phyloP scores from a whole-genome alignment of 345 rosid genomes.

The Fremontodendron californicum region DNA sequence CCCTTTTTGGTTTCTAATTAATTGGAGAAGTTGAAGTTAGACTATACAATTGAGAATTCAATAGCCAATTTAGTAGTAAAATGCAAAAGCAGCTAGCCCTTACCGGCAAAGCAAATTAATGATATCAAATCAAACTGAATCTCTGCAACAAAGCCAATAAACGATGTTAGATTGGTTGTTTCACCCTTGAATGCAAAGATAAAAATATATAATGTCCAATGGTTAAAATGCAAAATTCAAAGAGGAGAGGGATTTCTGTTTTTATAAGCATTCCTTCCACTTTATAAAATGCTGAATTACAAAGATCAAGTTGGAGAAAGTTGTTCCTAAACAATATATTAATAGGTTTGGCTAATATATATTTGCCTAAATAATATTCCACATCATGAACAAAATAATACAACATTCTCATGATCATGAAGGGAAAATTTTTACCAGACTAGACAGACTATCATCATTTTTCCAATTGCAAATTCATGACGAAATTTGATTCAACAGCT shows the following conservation, averaged over 20 bases:
- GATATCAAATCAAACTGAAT: not conserved
- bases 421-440: not conserved
- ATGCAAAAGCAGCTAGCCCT: not conserved
- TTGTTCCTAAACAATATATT: not conserved
- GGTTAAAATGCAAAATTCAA: not conserved
- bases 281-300: not conserved
- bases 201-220: not conserved
- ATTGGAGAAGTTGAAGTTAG: too few species aligned
- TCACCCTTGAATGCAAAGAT: not conserved
- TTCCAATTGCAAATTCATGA: slow-evolving; percentile 7
- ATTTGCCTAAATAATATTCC: not conserved
- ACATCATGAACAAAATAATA: not conserved
- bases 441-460: not conserved
- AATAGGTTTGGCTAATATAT: not conserved
- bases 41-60: not conserved
- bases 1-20: not conserved
- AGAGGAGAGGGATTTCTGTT: not conserved
- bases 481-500: slow-evolving; percentile 18
- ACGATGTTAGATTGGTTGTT: not conserved
- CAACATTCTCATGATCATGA: not conserved
- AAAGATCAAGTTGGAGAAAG: not conserved
- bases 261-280: not conserved
- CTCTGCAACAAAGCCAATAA: not conserved
- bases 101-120: not conserved
- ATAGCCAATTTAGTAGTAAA: not conserved